Conservation (phyloP, 2,329 filamentous ascomycete genomes). For the Fusarium sp. region DNA sequence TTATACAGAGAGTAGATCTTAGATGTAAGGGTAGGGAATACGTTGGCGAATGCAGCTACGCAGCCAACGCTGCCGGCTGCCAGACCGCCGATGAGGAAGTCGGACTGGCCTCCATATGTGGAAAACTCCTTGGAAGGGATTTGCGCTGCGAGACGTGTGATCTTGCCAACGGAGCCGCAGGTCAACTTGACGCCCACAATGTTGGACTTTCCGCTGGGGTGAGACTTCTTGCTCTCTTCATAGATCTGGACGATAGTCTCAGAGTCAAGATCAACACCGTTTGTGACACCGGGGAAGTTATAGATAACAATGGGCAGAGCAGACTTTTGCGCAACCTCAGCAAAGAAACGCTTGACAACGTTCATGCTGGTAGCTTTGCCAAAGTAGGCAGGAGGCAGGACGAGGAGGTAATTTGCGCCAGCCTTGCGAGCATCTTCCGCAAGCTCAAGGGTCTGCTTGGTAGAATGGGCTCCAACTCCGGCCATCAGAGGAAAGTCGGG, state of each 20-base stretch:
- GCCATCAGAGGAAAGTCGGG: conserved; percentile 89
- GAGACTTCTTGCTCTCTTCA: conserved; percentile 40
- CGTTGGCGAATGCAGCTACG: conserved; percentile 73
- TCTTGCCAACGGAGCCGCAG: conserved; percentile 79
- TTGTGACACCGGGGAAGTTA: conserved; percentile 77
- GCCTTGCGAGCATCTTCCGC: conserved; percentile 70
- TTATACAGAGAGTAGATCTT: conserved; percentile 73
- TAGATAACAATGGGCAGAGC: conserved; percentile 73
- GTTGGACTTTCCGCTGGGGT: conserved; percentile 57
- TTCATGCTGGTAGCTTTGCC: conserved; percentile 70
- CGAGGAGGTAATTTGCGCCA: conserved; percentile 71
- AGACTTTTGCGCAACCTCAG: conserved; percentile 65
- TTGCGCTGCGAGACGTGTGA: conserved; percentile 69
- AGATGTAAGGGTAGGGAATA: conserved; percentile 69
- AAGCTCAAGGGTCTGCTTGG: conserved; percentile 71
- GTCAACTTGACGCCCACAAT: conserved; percentile 79
- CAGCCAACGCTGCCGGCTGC: conserved; percentile 70
- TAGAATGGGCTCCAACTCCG: conserved; percentile 75
- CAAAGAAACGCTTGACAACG: conserved; percentile 71
- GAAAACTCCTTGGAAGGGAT: conserved; percentile 70
- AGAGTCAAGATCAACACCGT: conserved; percentile 76
- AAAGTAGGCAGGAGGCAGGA: conserved; percentile 75
- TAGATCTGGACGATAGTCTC: conserved; percentile 62
- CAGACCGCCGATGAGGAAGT: conserved; percentile 75
- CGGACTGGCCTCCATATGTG: conserved; percentile 78